Evolutionary conservation across 2,329 filamentous ascomycete species (phyloP).

Genomic region (Ceratocystis cacaofunesta): DNA sequence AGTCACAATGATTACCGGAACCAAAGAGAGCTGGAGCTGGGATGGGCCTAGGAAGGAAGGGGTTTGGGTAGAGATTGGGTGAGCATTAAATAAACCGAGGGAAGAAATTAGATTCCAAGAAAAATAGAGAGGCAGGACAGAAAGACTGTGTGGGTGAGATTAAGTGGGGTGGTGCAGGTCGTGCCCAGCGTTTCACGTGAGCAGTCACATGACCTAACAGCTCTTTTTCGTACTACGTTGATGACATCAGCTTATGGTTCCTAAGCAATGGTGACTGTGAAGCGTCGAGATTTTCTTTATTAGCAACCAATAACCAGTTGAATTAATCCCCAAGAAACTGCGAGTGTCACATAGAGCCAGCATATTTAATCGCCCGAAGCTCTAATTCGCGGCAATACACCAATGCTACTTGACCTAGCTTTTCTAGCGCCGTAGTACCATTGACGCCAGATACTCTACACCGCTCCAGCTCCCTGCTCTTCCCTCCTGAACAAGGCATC

Average conservation of each 20-base stretch:
- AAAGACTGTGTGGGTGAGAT: conserved; percentile 15
- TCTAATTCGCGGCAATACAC: no score
- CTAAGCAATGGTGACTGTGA: neutral
- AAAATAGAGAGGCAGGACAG: conserved; percentile 4
- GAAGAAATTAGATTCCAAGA: neutral
- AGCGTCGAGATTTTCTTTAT: neutral
- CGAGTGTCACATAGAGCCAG: no score
- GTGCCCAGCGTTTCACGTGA: conserved; percentile 5
- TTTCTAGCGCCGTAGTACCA: neutral
- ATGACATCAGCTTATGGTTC: neutral
- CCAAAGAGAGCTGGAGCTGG: neutral
- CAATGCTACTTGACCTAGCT: neutral
- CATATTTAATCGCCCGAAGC: no score
- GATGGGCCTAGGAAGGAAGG: neutral
- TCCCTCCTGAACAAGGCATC: no score
- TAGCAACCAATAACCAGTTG: neutral
- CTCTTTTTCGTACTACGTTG: neutral
- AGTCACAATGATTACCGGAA: conserved; percentile 4
- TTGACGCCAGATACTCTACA: neutral
- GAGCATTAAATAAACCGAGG: neutral
- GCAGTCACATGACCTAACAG: conserved; percentile 2
- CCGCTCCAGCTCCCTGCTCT: neutral
- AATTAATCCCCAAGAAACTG: no score
- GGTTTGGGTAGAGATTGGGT: neutral
- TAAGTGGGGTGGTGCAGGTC: conserved; percentile 9